These are phyloP conservation scores for Sporisorium sorghi DNA, from an alignment of 1,284 basidiomycete genomes.

Conservation along the genomic window DNA sequence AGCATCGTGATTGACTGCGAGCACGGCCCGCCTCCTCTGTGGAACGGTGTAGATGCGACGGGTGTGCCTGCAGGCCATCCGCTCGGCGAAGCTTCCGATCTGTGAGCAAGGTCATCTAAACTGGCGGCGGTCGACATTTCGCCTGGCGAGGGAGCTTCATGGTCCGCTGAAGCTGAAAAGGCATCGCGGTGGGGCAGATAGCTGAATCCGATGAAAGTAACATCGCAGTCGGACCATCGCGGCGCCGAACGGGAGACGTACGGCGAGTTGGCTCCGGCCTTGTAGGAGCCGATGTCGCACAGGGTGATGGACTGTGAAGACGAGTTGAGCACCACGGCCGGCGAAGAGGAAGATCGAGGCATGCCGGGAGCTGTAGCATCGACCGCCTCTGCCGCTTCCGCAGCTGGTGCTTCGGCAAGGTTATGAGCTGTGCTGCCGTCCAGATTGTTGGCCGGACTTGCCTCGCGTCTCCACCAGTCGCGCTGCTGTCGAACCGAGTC, in stretches of 20 bases:
- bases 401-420: neutral
- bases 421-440: neutral
- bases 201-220: conserved; percentile 59
- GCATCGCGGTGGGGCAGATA: conserved; percentile 50
- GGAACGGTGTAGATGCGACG: conserved; percentile 54
- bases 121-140: conserved; percentile 45
- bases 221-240: conserved; percentile 58
- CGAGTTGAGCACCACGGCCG: conserved; percentile 30
- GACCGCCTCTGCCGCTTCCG: neutral
- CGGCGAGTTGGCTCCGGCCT: conserved; percentile 17
- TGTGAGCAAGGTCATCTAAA: conserved; percentile 23
- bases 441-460: neutral
- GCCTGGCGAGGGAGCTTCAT: conserved; percentile 12
- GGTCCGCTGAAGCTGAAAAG: conserved; percentile 13
- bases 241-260: conserved; percentile 21
- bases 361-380: conserved; percentile 6
- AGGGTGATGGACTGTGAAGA: conserved; percentile 9
- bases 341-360: conserved; percentile 39
- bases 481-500: conserved; percentile 24
- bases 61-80: conserved; percentile 40
- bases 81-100: conserved; percentile 8
- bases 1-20: conserved; percentile 28
- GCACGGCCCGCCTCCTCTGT: conserved; percentile 13
- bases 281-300: conserved; percentile 12
- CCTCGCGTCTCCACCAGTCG: conserved; percentile 24